phyloP scores from a whole-genome alignment of 345 rosid species.

The Brassica carinata region DNA sequence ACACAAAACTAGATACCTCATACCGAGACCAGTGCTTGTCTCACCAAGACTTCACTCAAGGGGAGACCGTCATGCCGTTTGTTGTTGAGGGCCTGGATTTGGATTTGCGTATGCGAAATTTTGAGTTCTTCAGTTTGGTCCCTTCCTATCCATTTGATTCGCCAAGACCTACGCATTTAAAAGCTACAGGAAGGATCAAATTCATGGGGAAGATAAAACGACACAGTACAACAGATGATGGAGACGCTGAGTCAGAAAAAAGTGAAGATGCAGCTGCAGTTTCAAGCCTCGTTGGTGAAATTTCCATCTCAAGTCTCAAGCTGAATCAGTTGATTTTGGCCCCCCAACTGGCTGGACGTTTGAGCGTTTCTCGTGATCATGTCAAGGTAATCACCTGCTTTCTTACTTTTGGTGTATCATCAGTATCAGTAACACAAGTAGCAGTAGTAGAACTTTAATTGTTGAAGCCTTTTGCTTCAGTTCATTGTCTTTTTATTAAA shows the following conservation, averaged over 20 bases:
- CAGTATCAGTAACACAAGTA: constrained; percentile 22
- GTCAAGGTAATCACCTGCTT: constrained; percentile 63
- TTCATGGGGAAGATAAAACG: constrained; percentile 81
- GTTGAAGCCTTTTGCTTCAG: constrained; percentile 2
- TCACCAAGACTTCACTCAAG: constrained; percentile 45
- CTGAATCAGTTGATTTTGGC: constrained; percentile 92
- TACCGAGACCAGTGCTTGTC: constrained; percentile 66
- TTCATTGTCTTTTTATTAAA: neutral
- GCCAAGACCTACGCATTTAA: constrained; percentile 89
- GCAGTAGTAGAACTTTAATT: constrained; percentile 13
- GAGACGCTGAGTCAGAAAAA: constrained; percentile 38
- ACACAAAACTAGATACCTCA: constrained; percentile 72
- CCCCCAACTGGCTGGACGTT: constrained; percentile 78
- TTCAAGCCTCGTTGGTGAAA: constrained; percentile 73
- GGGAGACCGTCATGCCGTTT: constrained; percentile 54
- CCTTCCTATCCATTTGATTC: constrained; percentile 91
- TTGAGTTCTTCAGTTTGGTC: constrained; percentile 89
- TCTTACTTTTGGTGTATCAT: constrained; percentile 7
- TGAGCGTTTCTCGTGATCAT: constrained; percentile 72
- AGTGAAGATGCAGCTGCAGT: constrained; percentile 36
- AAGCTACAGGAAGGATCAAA: constrained; percentile 89
- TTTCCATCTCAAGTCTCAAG: constrained; percentile 84
- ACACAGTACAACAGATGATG: constrained; percentile 36
- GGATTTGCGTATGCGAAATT: constrained; percentile 93
- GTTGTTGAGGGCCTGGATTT: constrained; percentile 86